A percentile compares a stretch with the other conserved stretches of the same genome.
These are phyloP conservation scores for Aspergillus chevalieri DNA, from an alignment of 2,329 filamentous ascomycete species.

Conservation along the genomic window DNA sequence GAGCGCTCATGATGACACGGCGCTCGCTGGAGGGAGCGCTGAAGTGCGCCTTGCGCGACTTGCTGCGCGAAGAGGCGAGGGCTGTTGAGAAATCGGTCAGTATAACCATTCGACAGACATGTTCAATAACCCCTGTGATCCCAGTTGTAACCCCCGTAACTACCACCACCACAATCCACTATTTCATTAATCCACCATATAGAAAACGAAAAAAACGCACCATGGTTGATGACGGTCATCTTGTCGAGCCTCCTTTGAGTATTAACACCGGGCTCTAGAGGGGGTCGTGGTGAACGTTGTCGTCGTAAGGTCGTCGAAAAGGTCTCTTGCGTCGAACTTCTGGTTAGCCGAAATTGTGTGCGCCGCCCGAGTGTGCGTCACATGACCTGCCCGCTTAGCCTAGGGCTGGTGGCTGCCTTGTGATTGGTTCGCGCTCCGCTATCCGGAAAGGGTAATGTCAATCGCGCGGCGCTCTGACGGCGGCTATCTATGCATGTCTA, in stretches of 20 bases:
- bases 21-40: constrained; percentile 87
- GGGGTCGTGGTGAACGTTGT: constrained; percentile 16
- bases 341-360: constrained; percentile 18
- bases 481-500: no score
- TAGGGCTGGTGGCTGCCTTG: constrained; percentile 3
- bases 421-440: constrained; percentile 10
- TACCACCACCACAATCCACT: background rate
- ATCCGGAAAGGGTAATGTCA: constrained; percentile 1
- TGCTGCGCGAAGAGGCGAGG: constrained; percentile 74
- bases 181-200: constrained; percentile 6
- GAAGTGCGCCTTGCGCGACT: constrained; percentile 99
- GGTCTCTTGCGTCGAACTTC: constrained; percentile 10
- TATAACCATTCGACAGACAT: background rate
- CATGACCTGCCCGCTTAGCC: constrained; percentile 21
- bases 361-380: constrained; percentile 21
- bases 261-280: constrained; percentile 9
- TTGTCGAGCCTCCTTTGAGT: constrained; percentile 20
- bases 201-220: constrained; percentile 13
- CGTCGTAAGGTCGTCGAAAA: constrained; percentile 14
- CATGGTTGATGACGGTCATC: constrained; percentile 27
- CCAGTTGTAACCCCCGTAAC: background rate
- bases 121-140: background rate
- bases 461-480: no score
- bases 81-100: constrained; percentile 16
- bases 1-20: constrained; percentile 94